Base-by-base conservation (phyloP, 129 eudicot genomes). In the Heracleum sosnowskyi region DNA sequence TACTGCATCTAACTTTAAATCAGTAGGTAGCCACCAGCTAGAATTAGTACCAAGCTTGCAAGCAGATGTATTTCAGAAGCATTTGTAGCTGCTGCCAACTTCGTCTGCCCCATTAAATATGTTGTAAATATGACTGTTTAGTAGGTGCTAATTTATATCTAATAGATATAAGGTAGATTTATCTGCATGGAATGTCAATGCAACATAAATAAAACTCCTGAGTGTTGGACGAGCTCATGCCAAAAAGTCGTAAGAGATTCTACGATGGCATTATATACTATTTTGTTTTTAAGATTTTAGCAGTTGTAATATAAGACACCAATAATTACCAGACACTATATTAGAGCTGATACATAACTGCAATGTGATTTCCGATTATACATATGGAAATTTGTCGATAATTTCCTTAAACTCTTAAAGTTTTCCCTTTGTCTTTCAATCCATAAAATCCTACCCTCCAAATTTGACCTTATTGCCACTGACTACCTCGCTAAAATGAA, bases 41-140 rank as follows among this genome's bases (percentile, higher is more conserved):
- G n/a, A n/a, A n/a, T n/a, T n/a, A n/a, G n/a, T n/a, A n/a, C n/a
- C n/a, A n/a, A n/a, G n/a, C n/a, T n/a, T n/a, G n/a, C n/a, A n/a
- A n/a, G n/a, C n/a, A n/a, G n/a, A n/a, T n/a, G n/a, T n/a, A n/a
- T n/a, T n/a, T n/a, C n/a, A n/a, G n/a, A n/a, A n/a, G n/a, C n/a
- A n/a, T n/a, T n/a, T n/a, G n/a, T n/a, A n/a, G n/a, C n/a, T n/a
- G n/a, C n/a, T n/a, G n/a, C n/a, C 57, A 28, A 7, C 44, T 73
- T 74, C 46, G 40, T 63, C 86, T 83, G 82, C 82, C 78, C 41
- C 18, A 73, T 71, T 41, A 31, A 55, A 37, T 20, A 73, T 16
- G 15, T 36, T 41, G 71, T 40, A 12, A 64, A 18, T 51, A 34
- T 39, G 22, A 34, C 35, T n/a, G 15, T 36, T 7, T 35, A 35